A percentile compares a stretch with the other conserved stretches of the same genome.
phyloP scores from a whole-genome alignment of 139 green algal genomes.

The Choricystis sp. region DNA sequence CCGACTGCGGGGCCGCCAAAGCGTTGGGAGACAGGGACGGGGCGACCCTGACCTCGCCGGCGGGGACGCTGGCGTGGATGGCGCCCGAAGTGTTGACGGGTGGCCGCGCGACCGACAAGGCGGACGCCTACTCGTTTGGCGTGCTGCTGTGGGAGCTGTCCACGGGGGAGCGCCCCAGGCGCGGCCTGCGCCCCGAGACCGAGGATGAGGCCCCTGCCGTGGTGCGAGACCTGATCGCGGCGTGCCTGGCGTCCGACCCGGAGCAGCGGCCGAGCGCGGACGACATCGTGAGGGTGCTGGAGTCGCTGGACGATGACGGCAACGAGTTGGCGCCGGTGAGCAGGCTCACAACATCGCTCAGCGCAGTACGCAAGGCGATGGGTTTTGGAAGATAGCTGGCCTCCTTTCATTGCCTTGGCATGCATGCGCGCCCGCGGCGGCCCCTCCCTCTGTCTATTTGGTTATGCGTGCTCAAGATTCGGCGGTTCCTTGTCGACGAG shows the following conservation, averaged over 20 bases:
- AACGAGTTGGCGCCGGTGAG: too few species aligned
- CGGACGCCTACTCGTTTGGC: constrained; percentile 22
- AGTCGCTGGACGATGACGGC: too few species aligned
- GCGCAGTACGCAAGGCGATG: too few species aligned
- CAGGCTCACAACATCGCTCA: too few species aligned
- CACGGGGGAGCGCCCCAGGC: constrained; percentile 9
- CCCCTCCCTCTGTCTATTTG: too few species aligned
- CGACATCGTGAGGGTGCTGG: constrained; percentile 12
- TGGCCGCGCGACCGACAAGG: constrained; percentile 14
- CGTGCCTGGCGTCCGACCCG: constrained; percentile 10
- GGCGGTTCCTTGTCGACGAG: too few species aligned
- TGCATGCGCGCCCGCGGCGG: too few species aligned
- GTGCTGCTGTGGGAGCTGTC: constrained; percentile 23
- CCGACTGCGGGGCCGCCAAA: too few species aligned
- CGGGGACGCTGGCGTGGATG: constrained; percentile 1
- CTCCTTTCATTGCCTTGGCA: too few species aligned
- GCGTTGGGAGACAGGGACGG: neutral
- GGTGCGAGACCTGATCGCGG: constrained; percentile 8
- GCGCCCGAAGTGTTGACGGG: constrained; percentile 26
- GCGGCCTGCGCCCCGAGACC: constrained; percentile 11
- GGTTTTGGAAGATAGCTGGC: too few species aligned
- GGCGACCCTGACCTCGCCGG: neutral
- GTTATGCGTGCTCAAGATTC: too few species aligned
- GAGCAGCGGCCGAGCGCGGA: constrained; percentile 9
- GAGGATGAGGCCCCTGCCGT: constrained; percentile 14